phyloP scores from a whole-genome alignment of 2,329 filamentous ascomycete genomes.

The Pseudogymnoascus sp. region DNA sequence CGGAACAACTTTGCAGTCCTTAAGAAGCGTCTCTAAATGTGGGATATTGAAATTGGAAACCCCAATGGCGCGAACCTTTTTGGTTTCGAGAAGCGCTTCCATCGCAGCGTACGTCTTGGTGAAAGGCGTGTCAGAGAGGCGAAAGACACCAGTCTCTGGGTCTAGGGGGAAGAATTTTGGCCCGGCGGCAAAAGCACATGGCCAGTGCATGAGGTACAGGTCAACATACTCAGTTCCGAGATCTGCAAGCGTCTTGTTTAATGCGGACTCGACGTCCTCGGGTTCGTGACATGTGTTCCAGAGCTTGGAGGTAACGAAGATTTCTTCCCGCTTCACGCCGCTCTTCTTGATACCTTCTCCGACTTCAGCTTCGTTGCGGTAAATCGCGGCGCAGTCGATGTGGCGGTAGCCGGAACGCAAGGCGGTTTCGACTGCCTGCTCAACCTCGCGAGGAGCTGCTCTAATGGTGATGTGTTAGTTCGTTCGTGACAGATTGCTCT shows the following conservation, averaged over 20 bases:
- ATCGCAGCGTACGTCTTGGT: conserved; percentile 49
- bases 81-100: conserved; percentile 45
- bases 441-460: conserved; percentile 29
- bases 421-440: conserved; percentile 34
- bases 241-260: conserved; percentile 30
- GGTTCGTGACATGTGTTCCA: conserved; percentile 42
- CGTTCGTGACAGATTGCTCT: neutral
- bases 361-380: conserved; percentile 37
- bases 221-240: conserved; percentile 33
- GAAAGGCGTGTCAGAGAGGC: conserved; percentile 28
- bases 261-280: conserved; percentile 26
- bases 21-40: conserved; percentile 32
- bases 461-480: conserved; percentile 15
- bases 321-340: conserved; percentile 32
- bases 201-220: conserved; percentile 34
- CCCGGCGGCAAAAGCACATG: conserved; percentile 25
- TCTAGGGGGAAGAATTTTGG: conserved; percentile 20
- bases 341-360: conserved; percentile 35
- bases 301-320: conserved; percentile 50
- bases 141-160: conserved; percentile 21
- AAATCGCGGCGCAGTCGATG: conserved; percentile 40
- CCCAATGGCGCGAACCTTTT: conserved; percentile 49
- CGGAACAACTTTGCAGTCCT: conserved; percentile 40
- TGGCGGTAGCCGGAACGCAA: conserved; percentile 43
- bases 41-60: conserved; percentile 50